Percentiles rank a stretch among this genome's conserved stretches.
phyloP scores from a whole-genome alignment of 1,284 basidiomycete genomes.

The Rhodotorula glutinis region DNA sequence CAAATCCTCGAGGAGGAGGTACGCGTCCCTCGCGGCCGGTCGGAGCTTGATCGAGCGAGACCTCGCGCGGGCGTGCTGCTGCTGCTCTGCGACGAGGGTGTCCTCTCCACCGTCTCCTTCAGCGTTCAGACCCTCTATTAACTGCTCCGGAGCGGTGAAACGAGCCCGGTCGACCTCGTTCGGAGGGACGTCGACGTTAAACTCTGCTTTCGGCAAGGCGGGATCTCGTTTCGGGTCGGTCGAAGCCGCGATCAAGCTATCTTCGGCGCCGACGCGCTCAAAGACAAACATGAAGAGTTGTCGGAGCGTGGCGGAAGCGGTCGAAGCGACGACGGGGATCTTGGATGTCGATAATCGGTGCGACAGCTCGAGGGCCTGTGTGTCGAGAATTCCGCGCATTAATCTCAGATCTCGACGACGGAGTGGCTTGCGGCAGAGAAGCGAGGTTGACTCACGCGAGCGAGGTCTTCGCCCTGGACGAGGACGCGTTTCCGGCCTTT shows the following conservation, averaged over 20 bases:
- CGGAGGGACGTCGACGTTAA: conserved; percentile 38
- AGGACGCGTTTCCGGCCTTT: conserved; percentile 35
- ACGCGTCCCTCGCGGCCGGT: conserved; percentile 81
- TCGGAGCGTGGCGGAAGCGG: conserved; percentile 90
- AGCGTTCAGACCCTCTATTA: too few relatives aligned
- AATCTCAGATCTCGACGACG: conserved; percentile 5
- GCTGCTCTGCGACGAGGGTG: background rate
- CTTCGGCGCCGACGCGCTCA: conserved; percentile 81
- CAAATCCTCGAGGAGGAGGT: conserved; percentile 81
- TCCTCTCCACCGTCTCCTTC: background rate
- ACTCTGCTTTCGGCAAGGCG: conserved; percentile 20
- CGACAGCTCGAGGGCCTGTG: conserved; percentile 74
- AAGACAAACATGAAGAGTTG: conserved; percentile 98
- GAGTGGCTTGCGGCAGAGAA: background rate
- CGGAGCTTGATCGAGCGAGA: conserved; percentile 57
- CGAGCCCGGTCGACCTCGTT: conserved; percentile 20
- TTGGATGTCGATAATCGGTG: conserved; percentile 93
- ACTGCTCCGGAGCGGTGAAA: background rate
- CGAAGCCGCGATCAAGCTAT: conserved; percentile 21
- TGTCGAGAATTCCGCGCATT: background rate
- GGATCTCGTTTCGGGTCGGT: conserved; percentile 9
- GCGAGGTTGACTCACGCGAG: conserved; percentile 62
- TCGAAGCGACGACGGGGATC: conserved; percentile 93
- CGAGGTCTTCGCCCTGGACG: conserved; percentile 74
- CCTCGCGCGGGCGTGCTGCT: conserved; percentile 50